These are phyloP conservation scores for Kazachstania martiniae DNA, from an alignment of 805 yeast species.

Conservation along the genomic window DNA sequence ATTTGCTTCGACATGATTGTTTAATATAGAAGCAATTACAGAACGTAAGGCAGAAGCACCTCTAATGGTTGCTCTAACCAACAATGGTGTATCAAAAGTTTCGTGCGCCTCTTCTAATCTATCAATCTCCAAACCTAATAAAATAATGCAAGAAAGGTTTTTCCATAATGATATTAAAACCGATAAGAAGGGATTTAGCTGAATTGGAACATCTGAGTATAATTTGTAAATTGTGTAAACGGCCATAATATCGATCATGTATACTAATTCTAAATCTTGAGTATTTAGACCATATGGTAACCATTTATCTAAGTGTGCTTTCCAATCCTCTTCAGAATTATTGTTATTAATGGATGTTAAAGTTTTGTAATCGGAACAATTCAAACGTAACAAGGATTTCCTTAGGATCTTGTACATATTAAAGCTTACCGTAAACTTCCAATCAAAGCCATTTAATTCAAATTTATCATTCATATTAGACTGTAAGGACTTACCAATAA, in stretches of 20 bases:
- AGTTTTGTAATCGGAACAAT: conserved; percentile 18
- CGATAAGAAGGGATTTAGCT: conserved; percentile 51
- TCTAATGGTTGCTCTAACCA: conserved; percentile 40
- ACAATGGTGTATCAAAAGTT: conserved; percentile 33
- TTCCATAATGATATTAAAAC: conserved; percentile 56
- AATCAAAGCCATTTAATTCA: conserved; percentile 11
- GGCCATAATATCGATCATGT: conserved; percentile 34
- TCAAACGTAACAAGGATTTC: conserved; percentile 14
- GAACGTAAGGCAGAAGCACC: conserved; percentile 58
- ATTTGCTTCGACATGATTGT: conserved; percentile 34
- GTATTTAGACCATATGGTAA: conserved; percentile 28
- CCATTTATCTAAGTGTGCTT: conserved; percentile 29
- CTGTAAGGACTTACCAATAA: conserved; percentile 23
- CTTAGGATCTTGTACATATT: conserved; percentile 24
- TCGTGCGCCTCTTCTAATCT: conserved; percentile 36
- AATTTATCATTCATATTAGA: conserved; percentile 1
- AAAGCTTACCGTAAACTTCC: conserved; percentile 19
- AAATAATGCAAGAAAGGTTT: conserved; percentile 46
- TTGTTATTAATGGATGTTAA: conserved; percentile 9
- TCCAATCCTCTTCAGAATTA: conserved; percentile 11
- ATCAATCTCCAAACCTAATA: conserved; percentile 52
- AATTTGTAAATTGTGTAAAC: conserved; percentile 36
- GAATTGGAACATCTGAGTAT: conserved; percentile 26
- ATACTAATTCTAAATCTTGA: conserved; percentile 35
- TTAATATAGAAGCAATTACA: conserved; percentile 49